Conservation (phyloP, 2,329 filamentous ascomycete genomes). For the Xylaria sp. region DNA sequence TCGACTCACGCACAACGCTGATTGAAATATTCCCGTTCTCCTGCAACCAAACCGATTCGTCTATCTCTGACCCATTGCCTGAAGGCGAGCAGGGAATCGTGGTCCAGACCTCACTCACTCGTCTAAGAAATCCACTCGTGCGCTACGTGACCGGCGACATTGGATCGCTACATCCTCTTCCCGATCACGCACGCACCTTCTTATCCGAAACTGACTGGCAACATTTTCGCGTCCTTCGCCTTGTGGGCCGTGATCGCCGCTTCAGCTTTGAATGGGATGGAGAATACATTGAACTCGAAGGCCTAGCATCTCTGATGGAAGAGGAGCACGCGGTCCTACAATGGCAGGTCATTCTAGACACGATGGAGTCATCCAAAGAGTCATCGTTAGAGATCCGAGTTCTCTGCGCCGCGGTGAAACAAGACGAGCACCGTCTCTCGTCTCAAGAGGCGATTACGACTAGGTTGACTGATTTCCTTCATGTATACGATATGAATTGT, state of each 20-base stretch:
- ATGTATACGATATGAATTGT: conserved; percentile 22
- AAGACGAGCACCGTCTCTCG: background rate
- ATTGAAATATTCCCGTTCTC: conserved; percentile 53
- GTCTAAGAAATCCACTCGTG: conserved; percentile 57
- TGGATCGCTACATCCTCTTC: conserved; percentile 54
- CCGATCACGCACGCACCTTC: conserved; percentile 44
- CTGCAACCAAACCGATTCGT: conserved; percentile 11
- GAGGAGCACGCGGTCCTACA: conserved; percentile 51
- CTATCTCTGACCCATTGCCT: conserved; percentile 35
- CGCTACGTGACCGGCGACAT: conserved; percentile 58
- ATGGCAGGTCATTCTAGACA: conserved; percentile 56
- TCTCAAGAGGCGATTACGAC: background rate
- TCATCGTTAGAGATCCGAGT: conserved; percentile 30
- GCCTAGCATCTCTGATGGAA: conserved; percentile 43
- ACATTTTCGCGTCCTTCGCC: conserved; percentile 51
- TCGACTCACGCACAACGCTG: conserved; percentile 52
- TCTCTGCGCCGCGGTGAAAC: conserved; percentile 18
- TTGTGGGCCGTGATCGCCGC: conserved; percentile 55
- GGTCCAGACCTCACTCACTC: conserved; percentile 56
- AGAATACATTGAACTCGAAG: conserved; percentile 53
- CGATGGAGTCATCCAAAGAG: conserved; percentile 39
- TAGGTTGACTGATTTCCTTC: conserved; percentile 18
- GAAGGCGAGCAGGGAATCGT: conserved; percentile 53
- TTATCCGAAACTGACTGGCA: conserved; percentile 43
- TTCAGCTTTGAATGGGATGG: conserved; percentile 58